Conservation (phyloP, 2,329 filamentous ascomycete genomes). For the Hypocrella siamensis region DNA sequence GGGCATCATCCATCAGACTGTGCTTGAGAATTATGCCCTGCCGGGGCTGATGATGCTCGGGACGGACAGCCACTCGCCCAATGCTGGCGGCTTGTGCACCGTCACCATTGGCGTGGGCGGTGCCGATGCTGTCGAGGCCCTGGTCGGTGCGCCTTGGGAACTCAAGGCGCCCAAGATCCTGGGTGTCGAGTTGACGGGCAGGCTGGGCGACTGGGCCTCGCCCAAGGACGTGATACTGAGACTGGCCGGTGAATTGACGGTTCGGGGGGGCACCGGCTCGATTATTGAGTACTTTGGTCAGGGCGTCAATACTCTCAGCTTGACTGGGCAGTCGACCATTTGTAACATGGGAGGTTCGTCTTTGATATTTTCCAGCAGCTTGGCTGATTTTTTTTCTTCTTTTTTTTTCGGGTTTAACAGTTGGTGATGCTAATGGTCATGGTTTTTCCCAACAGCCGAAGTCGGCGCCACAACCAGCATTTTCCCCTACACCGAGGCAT, state of each 20-base stretch:
- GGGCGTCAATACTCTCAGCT: constrained; percentile 76
- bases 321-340: constrained; percentile 84
- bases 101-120: constrained; percentile 96
- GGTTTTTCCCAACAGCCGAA: no score
- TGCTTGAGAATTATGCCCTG: constrained; percentile 94
- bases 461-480: constrained; percentile 91
- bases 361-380: not conserved
- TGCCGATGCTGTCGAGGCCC: constrained; percentile 89
- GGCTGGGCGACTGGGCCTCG: constrained; percentile 78
- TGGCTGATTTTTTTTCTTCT: no score
- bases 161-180: constrained; percentile 85
- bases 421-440: not conserved
- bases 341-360: constrained; percentile 60
- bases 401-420: no score
- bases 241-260: constrained; percentile 78
- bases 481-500: constrained; percentile 80
- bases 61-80: constrained; percentile 93
- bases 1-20: constrained; percentile 94
- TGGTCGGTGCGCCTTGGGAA: constrained; percentile 95
- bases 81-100: constrained; percentile 84
- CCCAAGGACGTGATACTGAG: constrained; percentile 93
- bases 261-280: constrained; percentile 83
- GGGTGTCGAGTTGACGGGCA: constrained; percentile 69
- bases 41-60: constrained; percentile 98
- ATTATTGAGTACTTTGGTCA: constrained; percentile 91